Evolutionary conservation across 169 alveolate species (phyloP), one percentile per base, ranked within the genome.

Genomic region (Babesia microti): DNA sequence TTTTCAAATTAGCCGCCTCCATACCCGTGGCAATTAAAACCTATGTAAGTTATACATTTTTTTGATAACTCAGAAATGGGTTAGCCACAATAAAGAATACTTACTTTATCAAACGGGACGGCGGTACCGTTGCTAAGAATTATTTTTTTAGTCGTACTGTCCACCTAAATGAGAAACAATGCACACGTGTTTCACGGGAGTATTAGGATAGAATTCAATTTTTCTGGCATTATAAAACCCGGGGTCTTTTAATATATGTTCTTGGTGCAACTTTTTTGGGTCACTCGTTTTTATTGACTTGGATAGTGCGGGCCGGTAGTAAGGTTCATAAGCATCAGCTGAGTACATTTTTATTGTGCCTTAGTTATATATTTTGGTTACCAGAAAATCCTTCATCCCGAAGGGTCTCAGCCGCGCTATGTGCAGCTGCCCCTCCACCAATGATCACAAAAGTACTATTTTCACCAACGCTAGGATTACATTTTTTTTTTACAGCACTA

Each of bases 341-440:
- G 65, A 61, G 32, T 54, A 65, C 19, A 65, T 65, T 23, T 54
- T n/a, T 11, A 65, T 56, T 18, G 11, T 30, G n/a, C 28, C 46
- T 47, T 39, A 47, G 43, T 27, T 56, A 68, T 17, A 59, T 30
- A 14, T 49, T 37, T 12, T 41, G 40, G 27, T 27, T 59, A 9
- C 86, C 92, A n/a, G 47, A 35, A 44, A 54, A 84, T 15, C 92
- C 92, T 36, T 69, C 59, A n/a, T 61, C 44, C 2, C 87, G 53
- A 34, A 84, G 58, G 12, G 89, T 70, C 46, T 81, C 92, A 1
- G 74, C 73, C 3, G 92, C 90, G 1, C 89, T 78, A 30, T 54
- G 59, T 0, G 87, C 88, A 26, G 91, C 89, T 2, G 91, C 86
- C 7, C 92, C 92, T 0, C 86, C 89, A 0, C 92, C 92, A n/a